Base-by-base conservation (phyloP, 495 filamentous ascomycete species). In the Penicillium cataractarum region DNA sequence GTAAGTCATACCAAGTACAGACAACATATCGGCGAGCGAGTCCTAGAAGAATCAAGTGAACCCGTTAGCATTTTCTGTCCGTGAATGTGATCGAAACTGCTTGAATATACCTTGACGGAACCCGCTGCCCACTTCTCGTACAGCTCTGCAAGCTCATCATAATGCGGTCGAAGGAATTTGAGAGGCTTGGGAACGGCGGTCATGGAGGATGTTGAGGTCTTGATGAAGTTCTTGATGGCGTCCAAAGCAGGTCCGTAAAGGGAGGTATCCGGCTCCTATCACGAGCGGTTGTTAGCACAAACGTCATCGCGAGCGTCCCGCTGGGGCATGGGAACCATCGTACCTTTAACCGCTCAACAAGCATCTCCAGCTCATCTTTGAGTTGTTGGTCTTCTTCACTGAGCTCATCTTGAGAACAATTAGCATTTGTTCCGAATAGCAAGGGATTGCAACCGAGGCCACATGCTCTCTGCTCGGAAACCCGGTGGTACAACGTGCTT, bases 141-240 rank as follows among this genome's bases (percentile, higher is more conserved):
- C 15, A 91, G 81, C 70, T 87, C 88, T 24, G 89, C 89, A 71
- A 99, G 82, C 35, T 89, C 86, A 78, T 92, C 89, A 74, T 97
- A 98, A 73, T 99, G 93, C 56, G 95, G 95, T 76, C 96, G 86
- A 57, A 99, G 86, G 76, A 99, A 98, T 76, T 99, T 99, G 58
- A 99, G 86, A 40, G 95, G 95, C 79, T 98, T 98, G 1, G 95
- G 95, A 58, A 99, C 94, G 42, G 95, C 95, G 21, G 95, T 99
- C 95, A 99, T 98, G 12, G 95, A 99, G 40, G 92, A 96, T 44
- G 95, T 99, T 42, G 95, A 97, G 42, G 96, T 99, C 80, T 96
- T 97, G 80, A 99, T 99, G 70, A 90, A 95, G 69, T 86, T 90
- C 81, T 96, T 97, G 84, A 99, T 97, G 57, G 92, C 88, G 72